Evolutionary conservation across 345 rosid species (phyloP).

Genomic region (Eucalyptus pauciflora): DNA sequence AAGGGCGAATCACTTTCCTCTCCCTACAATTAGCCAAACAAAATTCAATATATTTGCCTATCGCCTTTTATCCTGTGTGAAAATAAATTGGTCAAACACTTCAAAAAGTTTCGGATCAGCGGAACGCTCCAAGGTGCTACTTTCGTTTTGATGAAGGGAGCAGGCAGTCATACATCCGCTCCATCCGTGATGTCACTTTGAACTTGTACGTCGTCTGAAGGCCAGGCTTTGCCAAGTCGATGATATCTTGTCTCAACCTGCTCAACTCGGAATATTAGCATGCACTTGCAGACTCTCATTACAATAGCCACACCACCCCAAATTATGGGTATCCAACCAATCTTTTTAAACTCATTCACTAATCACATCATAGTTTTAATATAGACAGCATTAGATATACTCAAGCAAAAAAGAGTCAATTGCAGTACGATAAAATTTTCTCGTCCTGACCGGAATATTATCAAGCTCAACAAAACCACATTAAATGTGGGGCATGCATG

Average conservation of each 20-base stretch:
- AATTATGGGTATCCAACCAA: not conserved
- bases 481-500: not conserved
- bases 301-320: not conserved
- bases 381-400: not conserved
- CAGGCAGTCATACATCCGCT: slow-evolving; percentile 61
- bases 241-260: slow-evolving; percentile 80
- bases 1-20: not conserved
- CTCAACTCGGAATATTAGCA: not conserved
- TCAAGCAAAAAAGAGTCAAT: not conserved
- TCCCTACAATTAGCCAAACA: not conserved
- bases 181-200: slow-evolving; percentile 51
- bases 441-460: not conserved
- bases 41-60: not conserved
- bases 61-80: not conserved
- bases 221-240: slow-evolving; percentile 62
- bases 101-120: not conserved
- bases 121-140: not conserved
- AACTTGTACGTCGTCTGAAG: slow-evolving; percentile 55
- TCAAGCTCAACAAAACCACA: not conserved
- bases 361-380: not conserved
- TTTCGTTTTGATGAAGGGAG: slow-evolving; percentile 48
- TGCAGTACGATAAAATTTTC: not conserved
- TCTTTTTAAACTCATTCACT: not conserved
- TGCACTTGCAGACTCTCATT: not conserved
- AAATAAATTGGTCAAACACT: not conserved